Percentiles rank a stretch among this genome's conserved stretches.
Conservation (phyloP, 495 filamentous ascomycete species). For the Melanomma pulvis-pyrius region DNA sequence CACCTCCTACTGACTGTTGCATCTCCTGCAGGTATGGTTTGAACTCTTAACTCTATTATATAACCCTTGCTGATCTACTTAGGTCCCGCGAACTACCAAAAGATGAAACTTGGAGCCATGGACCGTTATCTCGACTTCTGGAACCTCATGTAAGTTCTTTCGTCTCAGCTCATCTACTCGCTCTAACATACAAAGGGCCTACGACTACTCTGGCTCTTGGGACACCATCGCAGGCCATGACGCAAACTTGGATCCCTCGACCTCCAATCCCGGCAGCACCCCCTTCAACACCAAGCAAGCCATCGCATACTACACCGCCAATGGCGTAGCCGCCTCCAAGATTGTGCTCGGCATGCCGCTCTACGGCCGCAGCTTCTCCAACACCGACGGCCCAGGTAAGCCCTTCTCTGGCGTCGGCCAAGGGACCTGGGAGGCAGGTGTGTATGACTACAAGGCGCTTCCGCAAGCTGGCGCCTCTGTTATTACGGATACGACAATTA, state of each 20-base stretch:
- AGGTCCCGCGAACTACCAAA: conserved; percentile 65
- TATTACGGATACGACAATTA: conserved; percentile 52
- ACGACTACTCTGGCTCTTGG: conserved; percentile 63
- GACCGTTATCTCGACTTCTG: conserved; percentile 80
- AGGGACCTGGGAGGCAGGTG: conserved; percentile 71
- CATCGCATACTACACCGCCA: conserved; percentile 67
- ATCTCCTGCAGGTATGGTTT: conserved; percentile 56
- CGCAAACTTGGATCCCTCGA: conserved; percentile 68
- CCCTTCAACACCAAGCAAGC: conserved; percentile 73
- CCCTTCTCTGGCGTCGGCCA: conserved; percentile 69
- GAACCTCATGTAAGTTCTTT: conserved; percentile 58
- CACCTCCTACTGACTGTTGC: conserved; percentile 81
- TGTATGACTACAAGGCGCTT: conserved; percentile 73
- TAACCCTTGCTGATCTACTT: background rate
- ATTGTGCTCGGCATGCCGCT: conserved; percentile 81
- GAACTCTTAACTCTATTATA: background rate
- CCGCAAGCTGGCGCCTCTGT: conserved; percentile 56
- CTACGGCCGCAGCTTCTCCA: conserved; percentile 78
- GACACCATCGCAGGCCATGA: conserved; percentile 71
- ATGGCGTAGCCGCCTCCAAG: conserved; percentile 64
- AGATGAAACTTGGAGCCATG: conserved; percentile 71
- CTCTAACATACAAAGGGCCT: conserved; percentile 36
- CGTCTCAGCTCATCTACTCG: background rate
- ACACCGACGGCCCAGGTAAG: conserved; percentile 71
- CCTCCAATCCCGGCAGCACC: conserved; percentile 58